These are phyloP conservation scores for Diaporthe capsici DNA, from an alignment of 2,329 filamentous ascomycete genomes.

Conservation along the genomic window DNA sequence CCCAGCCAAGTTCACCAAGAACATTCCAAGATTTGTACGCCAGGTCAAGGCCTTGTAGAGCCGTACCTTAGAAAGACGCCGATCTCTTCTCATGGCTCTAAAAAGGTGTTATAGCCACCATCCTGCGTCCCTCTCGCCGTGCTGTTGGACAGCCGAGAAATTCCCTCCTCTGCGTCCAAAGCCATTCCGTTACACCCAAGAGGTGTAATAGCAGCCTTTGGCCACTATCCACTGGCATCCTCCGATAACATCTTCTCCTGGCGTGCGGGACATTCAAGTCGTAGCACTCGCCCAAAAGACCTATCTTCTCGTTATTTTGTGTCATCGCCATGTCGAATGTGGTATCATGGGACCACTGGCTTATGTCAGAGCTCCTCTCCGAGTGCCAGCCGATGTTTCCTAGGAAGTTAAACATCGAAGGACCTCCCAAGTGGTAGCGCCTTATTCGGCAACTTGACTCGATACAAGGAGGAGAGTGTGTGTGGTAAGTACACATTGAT, in stretches of 20 bases:
- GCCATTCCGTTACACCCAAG: neutral
- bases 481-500: neutral
- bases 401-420: neutral
- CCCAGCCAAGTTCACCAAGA: slow-evolving; percentile 56
- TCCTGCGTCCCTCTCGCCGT: neutral
- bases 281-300: neutral
- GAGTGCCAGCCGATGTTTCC: neutral
- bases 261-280: neutral
- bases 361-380: neutral
- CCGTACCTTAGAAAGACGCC: neutral
- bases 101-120: neutral
- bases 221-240: neutral
- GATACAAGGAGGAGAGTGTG: neutral
- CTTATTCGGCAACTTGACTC: neutral
- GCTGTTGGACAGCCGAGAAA: neutral
- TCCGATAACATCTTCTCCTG: no score
- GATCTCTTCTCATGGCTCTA: neutral
- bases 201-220: neutral
- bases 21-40: slow-evolving; percentile 41
- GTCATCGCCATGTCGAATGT: neutral
- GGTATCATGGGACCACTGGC: neutral
- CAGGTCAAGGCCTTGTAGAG: slow-evolving; percentile 41
- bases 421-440: neutral
- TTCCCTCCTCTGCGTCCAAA: neutral
- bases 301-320: neutral